Evolutionary conservation across 2,329 filamentous ascomycete species (phyloP).

Genomic region (Colletotrichum neosansevieriae): DNA sequence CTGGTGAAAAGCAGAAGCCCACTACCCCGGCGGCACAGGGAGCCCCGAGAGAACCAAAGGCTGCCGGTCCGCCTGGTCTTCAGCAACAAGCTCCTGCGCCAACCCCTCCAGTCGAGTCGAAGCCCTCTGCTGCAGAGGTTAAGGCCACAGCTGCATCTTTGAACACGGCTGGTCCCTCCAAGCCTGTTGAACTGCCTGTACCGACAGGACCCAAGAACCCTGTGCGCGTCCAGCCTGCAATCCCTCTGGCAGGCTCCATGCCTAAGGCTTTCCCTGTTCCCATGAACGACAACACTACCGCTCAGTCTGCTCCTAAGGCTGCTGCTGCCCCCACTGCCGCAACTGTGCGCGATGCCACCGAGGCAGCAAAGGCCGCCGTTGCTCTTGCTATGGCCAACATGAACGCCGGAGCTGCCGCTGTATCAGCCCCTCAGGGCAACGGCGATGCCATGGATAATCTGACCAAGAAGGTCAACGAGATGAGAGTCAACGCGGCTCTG

Average conservation of each 20-base stretch:
- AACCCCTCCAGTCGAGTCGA: slow-evolving; percentile 75
- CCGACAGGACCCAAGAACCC: slow-evolving; percentile 63
- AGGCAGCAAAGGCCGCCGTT: slow-evolving; percentile 81
- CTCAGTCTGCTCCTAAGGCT: slow-evolving; percentile 45
- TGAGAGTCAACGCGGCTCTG: slow-evolving; percentile 73
- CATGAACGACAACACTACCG: slow-evolving; percentile 42
- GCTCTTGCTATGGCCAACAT: slow-evolving; percentile 84
- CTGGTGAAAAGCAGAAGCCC: slow-evolving; percentile 61
- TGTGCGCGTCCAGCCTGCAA: slow-evolving; percentile 70
- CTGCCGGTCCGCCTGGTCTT: slow-evolving; percentile 35
- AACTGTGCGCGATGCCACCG: slow-evolving; percentile 74
- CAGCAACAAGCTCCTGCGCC: slow-evolving; percentile 61
- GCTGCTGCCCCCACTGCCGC: slow-evolving; percentile 48
- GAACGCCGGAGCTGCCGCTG: slow-evolving; percentile 50
- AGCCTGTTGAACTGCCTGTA: slow-evolving; percentile 54
- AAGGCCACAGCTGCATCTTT: slow-evolving; percentile 67
- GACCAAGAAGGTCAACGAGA: slow-evolving; percentile 80
- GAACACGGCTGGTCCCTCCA: slow-evolving; percentile 50
- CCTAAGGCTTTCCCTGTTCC: slow-evolving; percentile 34
- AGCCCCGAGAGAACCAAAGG: slow-evolving; percentile 31
- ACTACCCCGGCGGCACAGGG: slow-evolving; percentile 56
- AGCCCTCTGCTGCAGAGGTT: slow-evolving; percentile 68
- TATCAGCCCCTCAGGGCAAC: slow-evolving; percentile 43
- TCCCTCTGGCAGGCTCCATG: slow-evolving; percentile 69
- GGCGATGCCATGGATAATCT: slow-evolving; percentile 75